Base-by-base conservation (phyloP, 331 rosid species). In the Stylosanthes scabra region DNA sequence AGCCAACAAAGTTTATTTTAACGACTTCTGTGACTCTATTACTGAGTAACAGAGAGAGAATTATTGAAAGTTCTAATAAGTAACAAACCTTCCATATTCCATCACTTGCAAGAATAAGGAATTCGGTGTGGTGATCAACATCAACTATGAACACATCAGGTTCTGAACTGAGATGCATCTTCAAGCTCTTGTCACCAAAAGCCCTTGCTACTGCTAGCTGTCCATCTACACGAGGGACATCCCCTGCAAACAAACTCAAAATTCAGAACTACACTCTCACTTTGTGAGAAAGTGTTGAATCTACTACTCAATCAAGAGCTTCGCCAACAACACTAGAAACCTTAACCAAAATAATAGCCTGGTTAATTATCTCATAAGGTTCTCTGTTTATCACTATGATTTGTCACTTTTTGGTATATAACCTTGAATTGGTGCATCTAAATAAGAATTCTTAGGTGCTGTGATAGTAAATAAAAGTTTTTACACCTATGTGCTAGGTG, bases 21-120 rank as follows among this genome's bases (percentile, higher is more conserved):
- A 20, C 25, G 25, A 20, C 1, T 20, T 20, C 25, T 20, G 25
- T 20, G 25, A 20, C 25, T 20, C 25, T 20, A 20, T 20, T 46
- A 57, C 6, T 47, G 25, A 20, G 9, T 20, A 39, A 49, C 13
- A 6, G 41, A 49, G 60, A 68, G n/a, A 29, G 63, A 54, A 7
- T n/a, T 34, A 31, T 47, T 1, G 11, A 13, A 45, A 46, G 25
- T 20, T 20, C 25, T 20, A 20, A 20, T 1, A 59, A 52, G 77
- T 50, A 59, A n/a, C n/a, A n/a, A n/a, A 88, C 90, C 93, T 86
- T 88, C 90, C 93, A 88, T 45, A 88, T 78, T 45, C 93, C 90
- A 73, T 88, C 91, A 66, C 93, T 88, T 3, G 91, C 93, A 69
- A 88, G 78, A 66, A 88, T 82, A 59, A 88, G 74, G 81, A 77